Evolutionary conservation across 2,329 filamentous ascomycete species (phyloP), one percentile per base, ranked within the genome.

Genomic region (Pseudovirgaria hyperparasitica): DNA sequence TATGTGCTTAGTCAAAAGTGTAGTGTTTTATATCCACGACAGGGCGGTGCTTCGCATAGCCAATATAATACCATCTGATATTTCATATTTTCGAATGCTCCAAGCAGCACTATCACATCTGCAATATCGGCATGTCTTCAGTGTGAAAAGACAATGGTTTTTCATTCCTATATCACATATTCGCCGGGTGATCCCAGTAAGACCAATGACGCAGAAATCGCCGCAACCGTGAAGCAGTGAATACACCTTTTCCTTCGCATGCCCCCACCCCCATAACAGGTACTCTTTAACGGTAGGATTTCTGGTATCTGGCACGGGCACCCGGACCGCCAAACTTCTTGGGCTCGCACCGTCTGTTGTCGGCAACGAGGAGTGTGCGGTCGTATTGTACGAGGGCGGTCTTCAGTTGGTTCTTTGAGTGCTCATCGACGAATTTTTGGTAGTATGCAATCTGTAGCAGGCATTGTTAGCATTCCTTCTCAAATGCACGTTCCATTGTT

Each of bases 401-500:
- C 84, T 96, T 98, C 58, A 98, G 76, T 67, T 85, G 73, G 77
- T 96, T 94, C 82, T 98, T 98, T 71, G 81, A 84, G 81, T 96
- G 86, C 81, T 98, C 90, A 60, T 98, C 90, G 66, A 96, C 84
- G 70, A 78, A 98, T 76, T 98, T 94, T 72, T 94, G 87, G 81
- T 94, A 96, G 80, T 94, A 94, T 65, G 85, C 80, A 57, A 92
- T 56, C 53, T 57, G 43, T 23, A 19, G 13, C 10, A 14, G 23
- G 28, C n/a, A 31, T 25, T 20, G 30, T 39, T 33, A 34, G 29
- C 22, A n/a, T 22, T 21, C 16, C n/a, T 15, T 11, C 22, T 21
- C n/a, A 6, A 9, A n/a, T 12, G 18, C 8, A 9, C 11, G 5
- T 14, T 16, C 13, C 8, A 6, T 21, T 19, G 6, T 8, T 9